Evolutionary conservation across 306 rosid species (phyloP), one percentile per base, ranked within the genome.

Genomic region (Dalbergia cultrata): DNA sequence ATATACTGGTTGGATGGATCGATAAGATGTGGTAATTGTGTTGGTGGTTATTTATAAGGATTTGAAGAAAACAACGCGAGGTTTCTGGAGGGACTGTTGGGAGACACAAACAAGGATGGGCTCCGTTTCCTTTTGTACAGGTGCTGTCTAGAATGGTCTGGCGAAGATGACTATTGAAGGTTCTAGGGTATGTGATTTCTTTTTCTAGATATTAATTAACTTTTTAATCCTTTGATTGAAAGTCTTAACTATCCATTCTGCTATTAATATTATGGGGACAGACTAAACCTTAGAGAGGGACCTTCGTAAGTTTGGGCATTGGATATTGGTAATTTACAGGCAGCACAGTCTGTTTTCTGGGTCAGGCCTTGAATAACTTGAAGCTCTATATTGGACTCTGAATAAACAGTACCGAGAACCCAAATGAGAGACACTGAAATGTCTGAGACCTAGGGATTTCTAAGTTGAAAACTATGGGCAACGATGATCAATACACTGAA

Each of bases 81-180:
- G 35, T 4, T 67, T 78, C 75, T 43, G 18, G 21, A n/a, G 58
- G 8, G 58, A 52, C 7, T 49, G 53, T 10, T 52, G 8, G 57
- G 57, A 52, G 18, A 14, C 34, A 57, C 41, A 1, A 57, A 8
- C 31, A 61, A 21, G 37, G 31, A 26, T 70, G 62, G 77, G 59
- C 19, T 21, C 66, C 39, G 9, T 6, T 56, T 43, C 9, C 2
- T 26, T 43, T 2, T 13, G 3, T 1, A 14, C n/a, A n/a, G n/a
- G 16, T 37, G 22, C 45, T 56, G 56, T 67, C 75, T 67, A 67
- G 75, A 67, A 78, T 39, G 75, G 35, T 56, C 74, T 22, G 13
- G 58, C 1, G 58, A 21, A 43, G 75, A 67, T 56, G 8, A 22
- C n/a, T 3, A 0, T 13, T 47, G 74, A 65, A 73, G 39, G 52